A percentile compares a stretch with the other conserved stretches of the same genome.
phyloP scores from a whole-genome alignment of 1,284 basidiomycete genomes.

The Anthracocystis walkeri region DNA sequence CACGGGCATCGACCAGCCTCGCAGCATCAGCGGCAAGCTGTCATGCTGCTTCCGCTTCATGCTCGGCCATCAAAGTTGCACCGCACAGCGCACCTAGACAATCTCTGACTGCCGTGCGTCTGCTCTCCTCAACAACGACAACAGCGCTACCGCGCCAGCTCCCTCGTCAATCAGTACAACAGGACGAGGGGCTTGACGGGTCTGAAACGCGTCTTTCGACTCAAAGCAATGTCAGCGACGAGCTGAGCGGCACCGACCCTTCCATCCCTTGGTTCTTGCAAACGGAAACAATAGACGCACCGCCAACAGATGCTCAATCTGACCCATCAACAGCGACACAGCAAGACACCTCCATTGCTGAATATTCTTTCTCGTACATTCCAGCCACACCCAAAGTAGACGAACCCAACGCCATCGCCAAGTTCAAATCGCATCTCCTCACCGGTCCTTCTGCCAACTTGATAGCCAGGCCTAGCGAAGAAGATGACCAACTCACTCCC shows the following conservation, averaged over 20 bases:
- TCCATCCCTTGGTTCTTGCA: constrained; percentile 61
- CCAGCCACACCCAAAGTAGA: constrained; percentile 28
- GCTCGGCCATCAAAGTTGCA: not conserved
- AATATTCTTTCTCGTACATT: constrained; percentile 41
- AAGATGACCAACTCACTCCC: constrained; percentile 47
- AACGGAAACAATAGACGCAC: constrained; percentile 50
- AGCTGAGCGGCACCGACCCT: constrained; percentile 47
- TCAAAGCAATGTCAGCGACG: constrained; percentile 33
- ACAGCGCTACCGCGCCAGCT: constrained; percentile 27
- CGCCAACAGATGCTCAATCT: constrained; percentile 9
- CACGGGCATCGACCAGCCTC: constrained; percentile 7
- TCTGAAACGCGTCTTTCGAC: not conserved
- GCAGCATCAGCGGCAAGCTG: not conserved
- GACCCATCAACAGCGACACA: not conserved
- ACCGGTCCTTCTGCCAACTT: constrained; percentile 49
- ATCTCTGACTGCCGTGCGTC: constrained; percentile 1
- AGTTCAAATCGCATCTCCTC: constrained; percentile 47
- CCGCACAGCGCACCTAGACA: not conserved
- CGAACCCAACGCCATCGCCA: constrained; percentile 42
- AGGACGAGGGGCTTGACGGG: not conserved
- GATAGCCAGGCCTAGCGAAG: constrained; percentile 48
- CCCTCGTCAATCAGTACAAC: constrained; percentile 11
- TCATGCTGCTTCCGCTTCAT: constrained; percentile 18
- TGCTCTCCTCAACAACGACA: constrained; percentile 18
- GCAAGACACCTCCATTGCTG: not conserved